These are phyloP conservation scores for Exophiala oligosperma DNA, from an alignment of 2,329 filamentous ascomycete genomes.

Conservation along the genomic window DNA sequence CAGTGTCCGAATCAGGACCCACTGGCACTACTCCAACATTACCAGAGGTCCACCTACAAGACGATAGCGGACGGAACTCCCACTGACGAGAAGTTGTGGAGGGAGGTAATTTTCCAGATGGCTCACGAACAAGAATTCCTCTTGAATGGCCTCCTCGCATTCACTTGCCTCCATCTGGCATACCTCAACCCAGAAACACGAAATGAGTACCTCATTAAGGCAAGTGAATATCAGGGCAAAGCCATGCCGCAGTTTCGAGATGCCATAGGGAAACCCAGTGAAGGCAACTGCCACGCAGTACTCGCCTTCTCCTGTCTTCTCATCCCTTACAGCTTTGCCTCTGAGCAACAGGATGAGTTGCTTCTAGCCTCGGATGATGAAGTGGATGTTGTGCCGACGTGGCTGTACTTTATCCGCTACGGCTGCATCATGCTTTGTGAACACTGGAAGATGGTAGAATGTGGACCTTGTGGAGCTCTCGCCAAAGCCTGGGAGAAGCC, in stretches of 20 bases:
- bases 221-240: conserved; percentile 27
- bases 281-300: conserved; percentile 13
- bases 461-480: conserved; percentile 13
- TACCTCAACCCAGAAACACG: conserved; percentile 25
- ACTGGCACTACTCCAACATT: background rate
- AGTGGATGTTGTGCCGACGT: conserved; percentile 13
- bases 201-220: conserved; percentile 21
- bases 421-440: conserved; percentile 29
- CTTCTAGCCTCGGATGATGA: conserved; percentile 24
- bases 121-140: conserved; percentile 6
- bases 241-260: conserved; percentile 31
- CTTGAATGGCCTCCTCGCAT: conserved; percentile 2
- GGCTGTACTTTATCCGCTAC: conserved; percentile 29
- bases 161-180: conserved; percentile 8
- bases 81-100: conserved; percentile 4
- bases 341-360: conserved; percentile 22
- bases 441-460: conserved; percentile 26
- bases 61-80: background rate
- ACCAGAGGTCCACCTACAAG: background rate
- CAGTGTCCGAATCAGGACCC: background rate
- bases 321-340: conserved; percentile 25
- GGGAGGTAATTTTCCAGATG: conserved; percentile 1
- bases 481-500: conserved; percentile 35
- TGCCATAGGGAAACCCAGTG: conserved; percentile 18
- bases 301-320: conserved; percentile 17